Conservation (phyloP, 176 grass and related monocot species). For the Areca catechu region DNA sequence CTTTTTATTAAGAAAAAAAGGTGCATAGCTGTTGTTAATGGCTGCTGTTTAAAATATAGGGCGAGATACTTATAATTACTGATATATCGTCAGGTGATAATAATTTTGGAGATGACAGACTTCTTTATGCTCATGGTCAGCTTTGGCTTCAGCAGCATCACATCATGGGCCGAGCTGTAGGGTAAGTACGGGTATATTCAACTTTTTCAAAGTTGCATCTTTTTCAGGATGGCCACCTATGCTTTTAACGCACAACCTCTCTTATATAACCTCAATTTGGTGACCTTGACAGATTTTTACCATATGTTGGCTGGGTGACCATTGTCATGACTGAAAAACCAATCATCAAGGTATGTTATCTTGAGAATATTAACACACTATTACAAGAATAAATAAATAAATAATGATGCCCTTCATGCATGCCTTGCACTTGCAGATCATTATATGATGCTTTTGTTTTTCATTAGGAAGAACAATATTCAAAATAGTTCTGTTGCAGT, state of each 20-base stretch:
- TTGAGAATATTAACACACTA: slow-evolving; percentile 6
- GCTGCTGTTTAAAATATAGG: no score
- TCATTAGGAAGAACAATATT: no score
- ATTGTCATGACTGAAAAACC: slow-evolving; percentile 84
- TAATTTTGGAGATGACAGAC: slow-evolving; percentile 64
- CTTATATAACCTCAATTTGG: not conserved
- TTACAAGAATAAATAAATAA: not conserved
- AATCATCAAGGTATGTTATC: slow-evolving; percentile 53
- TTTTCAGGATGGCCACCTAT: not conserved
- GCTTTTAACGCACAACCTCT: not conserved
- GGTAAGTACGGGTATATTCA: slow-evolving; percentile 22
- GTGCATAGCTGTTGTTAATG: no score
- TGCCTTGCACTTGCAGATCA: no score
- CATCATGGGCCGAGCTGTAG: slow-evolving; percentile 76
- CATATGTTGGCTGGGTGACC: slow-evolving; percentile 71
- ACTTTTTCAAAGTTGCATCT: not conserved
- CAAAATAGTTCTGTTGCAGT: no score
- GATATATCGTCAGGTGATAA: slow-evolving; percentile 54
- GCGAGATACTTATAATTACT: not conserved
- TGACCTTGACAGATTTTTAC: slow-evolving; percentile 45
- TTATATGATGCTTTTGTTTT: no score
- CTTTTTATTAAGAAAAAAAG: no score
- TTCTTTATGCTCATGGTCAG: slow-evolving; percentile 75
- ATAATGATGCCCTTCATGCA: not conserved
- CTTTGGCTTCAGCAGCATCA: slow-evolving; percentile 85